phyloP scores from a whole-genome alignment of 768 basidiomycete genomes.

The Lanmaoa rubissima region DNA sequence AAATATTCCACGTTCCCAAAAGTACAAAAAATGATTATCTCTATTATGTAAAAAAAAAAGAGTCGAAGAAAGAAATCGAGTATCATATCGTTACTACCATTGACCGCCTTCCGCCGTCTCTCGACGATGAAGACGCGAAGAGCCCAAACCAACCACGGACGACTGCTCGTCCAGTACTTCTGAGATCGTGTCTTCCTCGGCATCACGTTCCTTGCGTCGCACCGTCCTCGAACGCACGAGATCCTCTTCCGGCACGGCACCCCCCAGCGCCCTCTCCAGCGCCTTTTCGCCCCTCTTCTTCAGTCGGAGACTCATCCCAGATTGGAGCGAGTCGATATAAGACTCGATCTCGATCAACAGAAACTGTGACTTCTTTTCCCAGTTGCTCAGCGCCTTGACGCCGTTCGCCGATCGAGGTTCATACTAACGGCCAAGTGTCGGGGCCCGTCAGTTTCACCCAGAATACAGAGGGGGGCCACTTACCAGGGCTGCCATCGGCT shows the following conservation, averaged over 20 bases:
- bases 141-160: slow-evolving; percentile 22
- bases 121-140: slow-evolving; percentile 39
- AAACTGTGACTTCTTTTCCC: slow-evolving; percentile 90
- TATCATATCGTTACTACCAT: slow-evolving; percentile 22
- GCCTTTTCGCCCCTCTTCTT: slow-evolving; percentile 91
- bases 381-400: slow-evolving; percentile 79
- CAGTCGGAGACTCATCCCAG: slow-evolving; percentile 79
- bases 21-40: not conserved
- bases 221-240: slow-evolving; percentile 29
- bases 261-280: slow-evolving; percentile 55
- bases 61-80: not conserved
- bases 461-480: not conserved
- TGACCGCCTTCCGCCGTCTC: slow-evolving; percentile 42
- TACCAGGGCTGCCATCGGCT: slow-evolving; percentile 81
- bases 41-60: slow-evolving; percentile 18
- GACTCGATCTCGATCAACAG: slow-evolving; percentile 87
- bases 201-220: slow-evolving; percentile 40
- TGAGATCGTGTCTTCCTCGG: slow-evolving; percentile 46
- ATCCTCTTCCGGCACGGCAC: slow-evolving; percentile 31
- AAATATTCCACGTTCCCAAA: slow-evolving; percentile 22
- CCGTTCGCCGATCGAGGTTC: slow-evolving; percentile 71
- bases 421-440: slow-evolving; percentile 45
- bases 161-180: slow-evolving; percentile 43
- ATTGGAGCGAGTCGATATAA: slow-evolving; percentile 87
- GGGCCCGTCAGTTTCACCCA: too few species aligned